These are phyloP conservation scores for Chloranthus sessilifolius DNA, from an alignment of 164 flowering plant species.

Conservation along the genomic window DNA sequence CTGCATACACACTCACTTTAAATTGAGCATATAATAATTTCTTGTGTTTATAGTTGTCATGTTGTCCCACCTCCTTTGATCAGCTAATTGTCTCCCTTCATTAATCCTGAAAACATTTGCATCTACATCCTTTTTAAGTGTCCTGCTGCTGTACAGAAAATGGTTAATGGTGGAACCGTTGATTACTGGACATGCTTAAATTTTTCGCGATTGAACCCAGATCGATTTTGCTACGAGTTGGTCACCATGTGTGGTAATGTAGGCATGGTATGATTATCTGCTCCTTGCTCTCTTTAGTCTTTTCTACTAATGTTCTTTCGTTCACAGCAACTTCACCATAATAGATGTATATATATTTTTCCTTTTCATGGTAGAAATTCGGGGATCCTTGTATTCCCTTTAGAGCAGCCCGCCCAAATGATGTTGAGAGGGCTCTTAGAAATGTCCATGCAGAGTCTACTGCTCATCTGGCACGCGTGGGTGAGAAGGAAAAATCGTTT, in stretches of 20 bases:
- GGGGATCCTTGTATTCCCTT: conserved; percentile 36
- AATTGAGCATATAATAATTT: too few species aligned
- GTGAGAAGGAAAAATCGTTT: conserved; percentile 22
- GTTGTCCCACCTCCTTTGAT: too few species aligned
- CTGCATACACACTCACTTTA: too few species aligned
- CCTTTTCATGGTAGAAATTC: conserved; percentile 6
- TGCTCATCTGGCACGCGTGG: conserved; percentile 3
- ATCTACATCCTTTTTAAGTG: too few species aligned
- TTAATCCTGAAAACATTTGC: too few species aligned
- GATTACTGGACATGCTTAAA: conserved; percentile 53
- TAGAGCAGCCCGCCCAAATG: conserved; percentile 14
- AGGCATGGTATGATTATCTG: conserved; percentile 62
- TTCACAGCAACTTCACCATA: background rate
- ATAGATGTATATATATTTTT: background rate
- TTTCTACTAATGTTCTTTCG: background rate
- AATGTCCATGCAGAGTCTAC: conserved; percentile 26
- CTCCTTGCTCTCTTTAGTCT: background rate
- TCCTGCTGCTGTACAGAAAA: too few species aligned
- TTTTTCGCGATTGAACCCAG: conserved; percentile 32
- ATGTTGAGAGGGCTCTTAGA: conserved; percentile 40
- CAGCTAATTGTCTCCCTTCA: too few species aligned
- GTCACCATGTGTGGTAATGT: conserved; percentile 50
- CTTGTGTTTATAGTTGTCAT: background rate
- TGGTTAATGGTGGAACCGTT: conserved; percentile 66
- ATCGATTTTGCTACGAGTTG: conserved; percentile 39